These are phyloP conservation scores for Geosiphon pyriformis DNA, from an alignment of 192 early-diverging fungal species.

Conservation along the genomic window DNA sequence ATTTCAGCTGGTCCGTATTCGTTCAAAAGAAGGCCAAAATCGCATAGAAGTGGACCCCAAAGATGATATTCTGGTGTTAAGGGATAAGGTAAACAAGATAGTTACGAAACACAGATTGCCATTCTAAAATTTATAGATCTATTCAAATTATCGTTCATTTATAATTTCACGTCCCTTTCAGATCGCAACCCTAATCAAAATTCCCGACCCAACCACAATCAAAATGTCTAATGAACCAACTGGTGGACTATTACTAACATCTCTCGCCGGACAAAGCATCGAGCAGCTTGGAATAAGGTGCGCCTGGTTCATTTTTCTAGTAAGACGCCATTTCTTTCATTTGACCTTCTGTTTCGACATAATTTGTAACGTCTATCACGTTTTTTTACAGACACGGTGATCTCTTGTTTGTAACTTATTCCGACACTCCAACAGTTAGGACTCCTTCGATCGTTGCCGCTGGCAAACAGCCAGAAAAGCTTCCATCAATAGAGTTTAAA, in stretches of 20 bases:
- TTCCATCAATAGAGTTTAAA: slow-evolving; percentile 26
- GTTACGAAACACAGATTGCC: background rate
- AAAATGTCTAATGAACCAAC: slow-evolving; percentile 39
- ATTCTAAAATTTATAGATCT: background rate
- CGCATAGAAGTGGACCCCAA: slow-evolving; percentile 55
- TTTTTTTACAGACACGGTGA: slow-evolving; percentile 45
- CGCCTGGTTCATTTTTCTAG: background rate
- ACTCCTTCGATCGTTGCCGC: background rate
- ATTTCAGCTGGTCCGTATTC: slow-evolving; percentile 60
- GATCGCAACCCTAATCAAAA: slow-evolving; percentile 41
- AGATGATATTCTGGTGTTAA: slow-evolving; percentile 46
- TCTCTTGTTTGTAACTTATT: slow-evolving; percentile 43
- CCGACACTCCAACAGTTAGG: slow-evolving; percentile 22
- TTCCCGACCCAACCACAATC: slow-evolving; percentile 38
- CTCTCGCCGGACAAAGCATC: slow-evolving; percentile 32
- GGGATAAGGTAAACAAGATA: slow-evolving; percentile 44
- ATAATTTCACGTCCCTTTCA: slow-evolving; percentile 14
- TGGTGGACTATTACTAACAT: slow-evolving; percentile 25
- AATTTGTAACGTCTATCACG: background rate
- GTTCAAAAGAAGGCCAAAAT: slow-evolving; percentile 62
- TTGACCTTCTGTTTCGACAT: background rate
- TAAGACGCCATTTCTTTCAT: background rate
- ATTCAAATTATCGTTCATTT: slow-evolving; percentile 11
- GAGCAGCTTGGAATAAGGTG: slow-evolving; percentile 37
- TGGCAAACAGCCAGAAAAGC: slow-evolving; percentile 16